Evolutionary conservation across 176 grass and related monocot species (phyloP).

Genomic region (Themeda triandra): DNA sequence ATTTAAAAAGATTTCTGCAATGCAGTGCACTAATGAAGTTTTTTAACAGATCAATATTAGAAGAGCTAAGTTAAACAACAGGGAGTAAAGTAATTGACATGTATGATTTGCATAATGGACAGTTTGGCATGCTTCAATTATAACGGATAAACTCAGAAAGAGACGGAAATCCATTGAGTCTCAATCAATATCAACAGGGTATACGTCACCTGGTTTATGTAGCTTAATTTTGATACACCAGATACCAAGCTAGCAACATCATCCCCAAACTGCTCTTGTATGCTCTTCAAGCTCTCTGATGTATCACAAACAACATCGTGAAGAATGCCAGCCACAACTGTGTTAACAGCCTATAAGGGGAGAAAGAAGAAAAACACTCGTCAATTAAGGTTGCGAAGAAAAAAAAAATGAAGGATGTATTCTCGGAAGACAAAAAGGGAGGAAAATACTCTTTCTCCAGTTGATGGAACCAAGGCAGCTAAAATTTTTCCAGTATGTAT

Average conservation of each 20-base stretch:
- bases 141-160: background rate
- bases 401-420: slow-evolving; percentile 13
- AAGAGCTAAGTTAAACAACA: background rate
- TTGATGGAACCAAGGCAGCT: slow-evolving; percentile 85
- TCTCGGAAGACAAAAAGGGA: slow-evolving; percentile 12
- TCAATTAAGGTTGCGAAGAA: slow-evolving; percentile 2
- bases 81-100: background rate
- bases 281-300: slow-evolving; percentile 67
- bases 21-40: slow-evolving; percentile 1
- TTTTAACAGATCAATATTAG: background rate
- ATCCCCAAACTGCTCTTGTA: slow-evolving; percentile 80
- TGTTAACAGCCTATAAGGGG: slow-evolving; percentile 75
- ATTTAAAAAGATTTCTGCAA: background rate
- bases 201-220: slow-evolving; percentile 85
- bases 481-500: slow-evolving; percentile 95
- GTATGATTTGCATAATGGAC: background rate
- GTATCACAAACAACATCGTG: slow-evolving; percentile 97
- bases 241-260: slow-evolving; percentile 85
- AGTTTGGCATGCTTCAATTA: slow-evolving; percentile 11
- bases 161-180: background rate
- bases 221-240: slow-evolving; percentile 95
- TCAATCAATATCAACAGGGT: slow-evolving; percentile 18
- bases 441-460: slow-evolving; percentile 71
- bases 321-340: slow-evolving; percentile 90
- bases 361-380: slow-evolving; percentile 15